phyloP scores from a whole-genome alignment of 495 filamentous ascomycete species.

The Penicillium coffeae region DNA sequence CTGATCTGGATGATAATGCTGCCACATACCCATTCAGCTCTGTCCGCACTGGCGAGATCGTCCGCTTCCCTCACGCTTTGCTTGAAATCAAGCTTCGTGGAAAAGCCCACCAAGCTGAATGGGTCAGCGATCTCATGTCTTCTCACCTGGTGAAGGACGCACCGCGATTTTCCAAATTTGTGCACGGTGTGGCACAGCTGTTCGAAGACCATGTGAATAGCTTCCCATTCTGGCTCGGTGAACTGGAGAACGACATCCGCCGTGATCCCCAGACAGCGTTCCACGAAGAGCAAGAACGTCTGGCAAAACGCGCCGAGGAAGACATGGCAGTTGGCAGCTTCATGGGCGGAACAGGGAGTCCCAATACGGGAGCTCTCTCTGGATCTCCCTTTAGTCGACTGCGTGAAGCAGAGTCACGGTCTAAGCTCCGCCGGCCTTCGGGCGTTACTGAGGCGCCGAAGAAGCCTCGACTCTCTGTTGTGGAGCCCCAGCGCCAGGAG shows the following conservation, averaged over 20 bases:
- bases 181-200: constrained; percentile 83
- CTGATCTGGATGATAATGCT: constrained; percentile 76
- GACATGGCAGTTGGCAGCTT: constrained; percentile 88
- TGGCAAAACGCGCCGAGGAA: constrained; percentile 74
- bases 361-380: constrained; percentile 41
- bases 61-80: constrained; percentile 84
- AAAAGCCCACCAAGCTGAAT: constrained; percentile 68
- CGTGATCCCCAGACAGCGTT: constrained; percentile 89
- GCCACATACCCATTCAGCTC: constrained; percentile 83
- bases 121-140: constrained; percentile 84
- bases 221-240: constrained; percentile 91
- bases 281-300: constrained; percentile 81
- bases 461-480: constrained; percentile 21
- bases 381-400: constrained; percentile 54
- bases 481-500: constrained; percentile 16
- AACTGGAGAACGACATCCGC: constrained; percentile 86
- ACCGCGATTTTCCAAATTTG: constrained; percentile 92
- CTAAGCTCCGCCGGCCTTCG: constrained; percentile 20
- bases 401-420: constrained; percentile 21
- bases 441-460: constrained; percentile 15
- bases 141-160: constrained; percentile 88
- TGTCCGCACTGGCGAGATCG: constrained; percentile 86
- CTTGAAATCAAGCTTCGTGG: constrained; percentile 90
- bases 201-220: constrained; percentile 96
- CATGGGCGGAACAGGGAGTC: constrained; percentile 49